Base-by-base conservation (phyloP, 1,139 yeast genomes). In the Saccharomyces hybrid region DNA sequence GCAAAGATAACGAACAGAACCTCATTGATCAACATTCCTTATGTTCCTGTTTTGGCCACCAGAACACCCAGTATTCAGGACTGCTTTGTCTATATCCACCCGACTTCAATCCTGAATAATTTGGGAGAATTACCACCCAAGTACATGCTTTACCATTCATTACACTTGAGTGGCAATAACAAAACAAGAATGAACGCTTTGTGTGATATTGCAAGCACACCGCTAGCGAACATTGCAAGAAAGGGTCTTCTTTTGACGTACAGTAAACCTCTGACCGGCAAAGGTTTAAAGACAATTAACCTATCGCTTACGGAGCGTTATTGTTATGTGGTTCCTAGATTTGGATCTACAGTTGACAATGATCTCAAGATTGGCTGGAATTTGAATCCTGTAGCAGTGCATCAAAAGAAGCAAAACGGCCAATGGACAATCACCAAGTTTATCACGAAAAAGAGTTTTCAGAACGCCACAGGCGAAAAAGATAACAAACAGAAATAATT, bases 281-380 rank as follows among this genome's bases (percentile, higher is more conserved):
- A 88, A 54, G 97, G 97, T 3, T 83, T 88, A 63, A 95, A 90
- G 1, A 95, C 96, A 1, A 85, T 84, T 64, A 75, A 77, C 60
- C 64, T 88, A 19, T 73, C 81, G 1, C 74, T 87, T 0, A 80
- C 82, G 1, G 84, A 82, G 62, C 75, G 97, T 61, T 93, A 87
- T 64, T 88, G 96, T 61, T 90, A 89, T 72, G 97, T 91, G 26
- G 85, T 90, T 49, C 98, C 98, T 0, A 73, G 97, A 55, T 83
- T 88, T 68, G 98, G 98, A 8, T 91, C 96, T 9, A 79, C 84
- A 6, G 76, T 86, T 47, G 95, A 96, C 3, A 79, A 84, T 41
- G 96, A 96, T 29, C 41, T 68, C 16, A 88, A 90, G 26, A 78
- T 87, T 28, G 97, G 97, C 9, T 91, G 97, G 96, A 97, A 91